Conservation (phyloP, 2,329 filamentous ascomycete species). For the Epicoccum nigrum region DNA sequence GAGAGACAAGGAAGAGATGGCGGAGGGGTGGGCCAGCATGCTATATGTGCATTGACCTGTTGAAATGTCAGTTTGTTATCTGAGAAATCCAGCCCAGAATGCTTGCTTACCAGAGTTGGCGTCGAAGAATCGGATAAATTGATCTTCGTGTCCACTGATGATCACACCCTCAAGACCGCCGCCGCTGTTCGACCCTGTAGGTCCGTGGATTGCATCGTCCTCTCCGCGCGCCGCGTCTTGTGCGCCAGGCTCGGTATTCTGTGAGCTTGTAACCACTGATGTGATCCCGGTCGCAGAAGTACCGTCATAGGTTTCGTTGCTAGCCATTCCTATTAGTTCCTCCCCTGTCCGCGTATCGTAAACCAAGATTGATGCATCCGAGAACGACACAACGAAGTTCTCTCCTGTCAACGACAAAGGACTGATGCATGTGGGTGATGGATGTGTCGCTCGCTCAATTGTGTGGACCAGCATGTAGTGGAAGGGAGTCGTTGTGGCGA, state of each 20-base stretch:
- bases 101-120: constrained; percentile 86
- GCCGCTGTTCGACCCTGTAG: constrained; percentile 80
- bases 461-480: constrained; percentile 86
- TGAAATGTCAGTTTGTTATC: neutral
- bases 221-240: constrained; percentile 69
- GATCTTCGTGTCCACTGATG: constrained; percentile 95
- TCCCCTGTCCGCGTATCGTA: constrained; percentile 93
- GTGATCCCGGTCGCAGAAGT: constrained; percentile 85
- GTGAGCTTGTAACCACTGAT: constrained; percentile 84
- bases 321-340: constrained; percentile 90
- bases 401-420: constrained; percentile 82
- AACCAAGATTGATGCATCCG: constrained; percentile 86
- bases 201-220: constrained; percentile 78
- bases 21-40: constrained; percentile 94
- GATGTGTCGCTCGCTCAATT: constrained; percentile 71
- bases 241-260: constrained; percentile 71
- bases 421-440: constrained; percentile 91
- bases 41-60: constrained; percentile 98
- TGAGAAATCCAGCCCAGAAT: neutral
- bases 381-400: constrained; percentile 90
- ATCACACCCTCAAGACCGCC: constrained; percentile 83
- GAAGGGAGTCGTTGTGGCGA: constrained; percentile 85
- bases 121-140: constrained; percentile 96
- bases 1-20: constrained; percentile 88
- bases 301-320: constrained; percentile 89